Evolutionary conservation across 805 yeast genomes (phyloP).

Genomic region (Geotrichum ghanense): DNA sequence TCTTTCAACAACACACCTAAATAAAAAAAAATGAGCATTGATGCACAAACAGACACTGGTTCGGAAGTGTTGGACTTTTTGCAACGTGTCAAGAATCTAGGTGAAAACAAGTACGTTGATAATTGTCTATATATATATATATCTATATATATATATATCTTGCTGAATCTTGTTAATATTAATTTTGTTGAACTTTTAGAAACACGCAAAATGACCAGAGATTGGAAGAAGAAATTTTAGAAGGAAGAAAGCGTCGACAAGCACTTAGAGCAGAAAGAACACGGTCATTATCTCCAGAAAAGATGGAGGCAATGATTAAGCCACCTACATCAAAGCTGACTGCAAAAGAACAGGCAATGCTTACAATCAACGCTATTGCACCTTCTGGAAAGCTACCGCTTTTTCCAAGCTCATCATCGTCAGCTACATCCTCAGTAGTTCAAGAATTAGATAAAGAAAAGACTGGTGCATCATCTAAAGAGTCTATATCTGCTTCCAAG

Average conservation of each 20-base stretch:
- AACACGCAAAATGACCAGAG: constrained; percentile 5
- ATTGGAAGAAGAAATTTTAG: constrained; percentile 20
- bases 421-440: too few relatives aligned
- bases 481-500: too few relatives aligned
- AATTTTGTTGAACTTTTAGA: background rate
- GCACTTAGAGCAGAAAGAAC: constrained; percentile 16
- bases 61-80: constrained; percentile 21
- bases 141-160: too few relatives aligned
- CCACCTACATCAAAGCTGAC: background rate
- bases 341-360: background rate
- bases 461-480: too few relatives aligned
- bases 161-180: too few relatives aligned
- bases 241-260: constrained; percentile 19
- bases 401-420: background rate
- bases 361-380: background rate
- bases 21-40: too few relatives aligned
- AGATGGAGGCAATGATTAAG: constrained; percentile 3
- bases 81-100: constrained; percentile 20
- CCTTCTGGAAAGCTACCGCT: background rate
- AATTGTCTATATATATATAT: constrained; percentile 19
- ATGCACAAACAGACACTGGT: constrained; percentile 1
- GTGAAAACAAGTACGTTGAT: constrained; percentile 22
- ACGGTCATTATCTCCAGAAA: constrained; percentile 14
- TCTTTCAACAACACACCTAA: too few relatives aligned
- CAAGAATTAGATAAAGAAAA: too few relatives aligned